A percentile compares a stretch with the other conserved stretches of the same genome.
phyloP scores from a whole-genome alignment of 345 rosid genomes.

The Corchorus capsularis region DNA sequence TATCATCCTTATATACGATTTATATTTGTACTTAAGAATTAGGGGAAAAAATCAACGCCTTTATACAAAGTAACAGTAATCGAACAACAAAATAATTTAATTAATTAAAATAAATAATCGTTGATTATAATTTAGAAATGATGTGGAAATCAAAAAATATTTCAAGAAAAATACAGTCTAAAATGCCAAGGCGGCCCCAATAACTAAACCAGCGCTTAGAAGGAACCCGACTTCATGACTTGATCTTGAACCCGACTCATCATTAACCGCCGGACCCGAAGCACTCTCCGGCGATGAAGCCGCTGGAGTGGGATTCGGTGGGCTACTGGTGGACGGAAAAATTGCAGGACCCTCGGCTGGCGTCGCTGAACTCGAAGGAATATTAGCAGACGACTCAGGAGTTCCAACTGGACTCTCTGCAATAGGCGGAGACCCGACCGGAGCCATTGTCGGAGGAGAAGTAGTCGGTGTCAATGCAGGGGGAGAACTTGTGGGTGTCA shows the following conservation, averaged over 20 bases:
- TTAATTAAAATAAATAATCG: background rate
- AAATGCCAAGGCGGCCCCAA: constrained; percentile 29
- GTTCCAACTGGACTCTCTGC: constrained; percentile 42
- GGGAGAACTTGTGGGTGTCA: constrained; percentile 26
- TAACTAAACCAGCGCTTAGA: constrained; percentile 28
- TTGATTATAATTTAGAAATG: background rate
- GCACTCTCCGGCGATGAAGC: constrained; percentile 40
- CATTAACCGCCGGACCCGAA: constrained; percentile 29
- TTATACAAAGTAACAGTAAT: background rate
- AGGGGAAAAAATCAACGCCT: no score
- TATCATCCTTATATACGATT: no score
- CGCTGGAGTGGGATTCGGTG: constrained; percentile 31
- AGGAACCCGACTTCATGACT: constrained; percentile 25
- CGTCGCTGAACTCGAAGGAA: constrained; percentile 52
- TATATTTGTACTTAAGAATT: no score
- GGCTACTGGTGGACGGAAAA: constrained; percentile 55
- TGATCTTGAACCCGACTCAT: constrained; percentile 44
- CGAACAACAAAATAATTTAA: background rate
- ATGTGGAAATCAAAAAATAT: constrained; percentile 8
- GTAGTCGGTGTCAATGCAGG: constrained; percentile 22
- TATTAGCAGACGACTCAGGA: constrained; percentile 36
- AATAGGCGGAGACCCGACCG: constrained; percentile 29
- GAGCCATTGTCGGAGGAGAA: constrained; percentile 34
- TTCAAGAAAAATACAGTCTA: background rate
- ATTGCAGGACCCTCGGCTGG: constrained; percentile 50